These are phyloP conservation scores for Diaporthe sp. DNA, from an alignment of 2,329 filamentous ascomycete genomes.

Conservation along the genomic window DNA sequence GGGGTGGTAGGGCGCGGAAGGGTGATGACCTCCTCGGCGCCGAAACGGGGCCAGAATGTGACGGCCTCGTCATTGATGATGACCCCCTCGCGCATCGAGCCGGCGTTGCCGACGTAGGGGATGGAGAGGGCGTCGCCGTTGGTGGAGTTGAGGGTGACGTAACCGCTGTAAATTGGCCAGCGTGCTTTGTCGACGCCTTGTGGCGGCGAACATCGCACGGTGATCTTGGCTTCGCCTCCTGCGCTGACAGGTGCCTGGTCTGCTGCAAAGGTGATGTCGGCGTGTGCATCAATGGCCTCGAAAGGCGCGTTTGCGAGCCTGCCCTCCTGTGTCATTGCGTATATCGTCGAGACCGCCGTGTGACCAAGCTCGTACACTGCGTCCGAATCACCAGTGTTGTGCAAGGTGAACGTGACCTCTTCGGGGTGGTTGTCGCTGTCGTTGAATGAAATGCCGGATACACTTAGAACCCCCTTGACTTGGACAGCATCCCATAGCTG, in stretches of 20 bases:
- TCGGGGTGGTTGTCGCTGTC: constrained; percentile 9
- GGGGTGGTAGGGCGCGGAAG: neutral
- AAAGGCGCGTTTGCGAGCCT: neutral
- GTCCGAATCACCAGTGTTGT: constrained; percentile 3
- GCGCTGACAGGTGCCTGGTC: neutral
- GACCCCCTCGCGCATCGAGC: neutral
- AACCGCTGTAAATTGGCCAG: constrained; percentile 8
- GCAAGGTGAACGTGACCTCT: neutral
- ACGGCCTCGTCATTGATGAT: neutral
- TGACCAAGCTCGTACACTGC: neutral
- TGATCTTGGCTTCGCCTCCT: neutral
- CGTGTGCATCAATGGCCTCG: neutral
- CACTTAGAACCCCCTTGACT: neutral
- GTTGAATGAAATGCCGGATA: neutral
- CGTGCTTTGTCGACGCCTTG: neutral
- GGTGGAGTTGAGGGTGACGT: constrained; percentile 2
- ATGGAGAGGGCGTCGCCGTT: neutral
- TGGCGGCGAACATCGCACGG: neutral
- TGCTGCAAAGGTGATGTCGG: neutral
- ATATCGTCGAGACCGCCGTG: neutral
- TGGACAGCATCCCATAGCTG: constrained; percentile 15
- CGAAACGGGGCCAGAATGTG: neutral
- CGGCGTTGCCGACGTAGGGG: constrained; percentile 8
- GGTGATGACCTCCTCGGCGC: neutral
- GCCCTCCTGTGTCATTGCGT: neutral